Evolutionary conservation across 2,329 filamentous ascomycete genomes (phyloP), one percentile per base, ranked within the genome.

Genomic region (Trichoderma sp.): DNA sequence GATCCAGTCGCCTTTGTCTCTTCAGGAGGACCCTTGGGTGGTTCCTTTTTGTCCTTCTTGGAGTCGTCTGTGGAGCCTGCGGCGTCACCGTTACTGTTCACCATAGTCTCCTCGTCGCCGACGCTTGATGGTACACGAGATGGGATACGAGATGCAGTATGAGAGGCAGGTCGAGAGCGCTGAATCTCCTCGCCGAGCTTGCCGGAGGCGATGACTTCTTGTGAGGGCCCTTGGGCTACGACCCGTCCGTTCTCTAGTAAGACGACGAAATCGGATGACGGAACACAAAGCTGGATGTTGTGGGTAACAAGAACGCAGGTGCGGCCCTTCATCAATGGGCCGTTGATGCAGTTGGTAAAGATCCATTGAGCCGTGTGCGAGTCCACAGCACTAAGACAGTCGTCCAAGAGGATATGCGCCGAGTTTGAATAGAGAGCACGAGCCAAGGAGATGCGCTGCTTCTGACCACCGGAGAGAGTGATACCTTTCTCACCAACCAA

Each of bases 341-440:
- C 96, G 76, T 91, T 91, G 74, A 99, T 91, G 73, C 95, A 97
- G 81, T 97, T 92, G 79, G 92, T 92, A 83, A 98, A 98, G 75
- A 99, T 98, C 91, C 97, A 98, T 81, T 98, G 97, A 2, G 95
- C 95, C 0, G 96, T 98, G 77, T 99, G 96, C 4, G 96, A 97
- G 81, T 99, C 96, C 39, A 99, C 96, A 32, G 96, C 96, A 79
- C 95, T 98, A 57, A 99, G 87, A 74, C 97, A 97, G 81, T 99
- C 96, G 78, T 99, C 96, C 64, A 99, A 87, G 12, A 99, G 87
- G 18, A 99, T 84, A 80, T 98, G 95, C 68, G 91, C 92, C 6
- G 95, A 97, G 81, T 94, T 95, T 75, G 94, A 97, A 82, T 99
- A 99, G n/a, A 99, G 87, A 1, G 96, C 96, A 75, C 96, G 91